Evolutionary conservation across 805 yeast genomes (phyloP).

Genomic region (Lachancea quebecensis): DNA sequence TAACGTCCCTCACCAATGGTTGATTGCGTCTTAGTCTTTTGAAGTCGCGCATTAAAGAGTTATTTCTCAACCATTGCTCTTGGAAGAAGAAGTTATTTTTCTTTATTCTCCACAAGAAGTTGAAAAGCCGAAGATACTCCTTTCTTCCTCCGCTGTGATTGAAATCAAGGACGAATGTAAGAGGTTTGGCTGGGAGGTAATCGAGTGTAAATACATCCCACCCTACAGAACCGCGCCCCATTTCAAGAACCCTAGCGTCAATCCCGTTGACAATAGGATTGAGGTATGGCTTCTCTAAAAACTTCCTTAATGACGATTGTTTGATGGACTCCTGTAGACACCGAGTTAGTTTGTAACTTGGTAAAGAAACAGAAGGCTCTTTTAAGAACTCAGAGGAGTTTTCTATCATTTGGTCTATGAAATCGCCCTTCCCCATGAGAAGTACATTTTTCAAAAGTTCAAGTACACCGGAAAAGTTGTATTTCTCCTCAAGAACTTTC

Average conservation of each 20-base stretch:
- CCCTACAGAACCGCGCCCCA: constrained; percentile 67
- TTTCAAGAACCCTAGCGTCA: constrained; percentile 77
- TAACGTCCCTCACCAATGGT: constrained; percentile 25
- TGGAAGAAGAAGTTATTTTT: constrained; percentile 51
- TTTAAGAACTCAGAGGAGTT: constrained; percentile 48
- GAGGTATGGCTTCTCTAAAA: constrained; percentile 29
- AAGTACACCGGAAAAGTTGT: constrained; percentile 47
- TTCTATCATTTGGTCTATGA: constrained; percentile 56
- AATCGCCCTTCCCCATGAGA: constrained; percentile 73
- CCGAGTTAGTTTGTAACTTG: constrained; percentile 59
- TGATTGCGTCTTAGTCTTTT: constrained; percentile 15
- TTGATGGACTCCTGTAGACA: constrained; percentile 59
- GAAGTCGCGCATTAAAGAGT: constrained; percentile 28
- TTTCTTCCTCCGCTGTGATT: constrained; percentile 37
- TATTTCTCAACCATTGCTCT: constrained; percentile 40
- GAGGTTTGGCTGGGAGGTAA: constrained; percentile 48
- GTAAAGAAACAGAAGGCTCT: constrained; percentile 55
- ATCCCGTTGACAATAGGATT: constrained; percentile 44
- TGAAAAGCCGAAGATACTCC: constrained; percentile 74
- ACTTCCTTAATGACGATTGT: constrained; percentile 43
- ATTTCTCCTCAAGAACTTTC: constrained; percentile 41
- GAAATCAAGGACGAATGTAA: constrained; percentile 50
- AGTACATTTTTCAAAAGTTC: constrained; percentile 56
- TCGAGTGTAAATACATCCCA: constrained; percentile 93
- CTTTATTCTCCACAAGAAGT: constrained; percentile 74